A percentile compares a stretch with the other conserved stretches of the same genome.
These are phyloP conservation scores for Auricularia auricula-judae DNA, from an alignment of 768 basidiomycete genomes.

Conservation along the genomic window DNA sequence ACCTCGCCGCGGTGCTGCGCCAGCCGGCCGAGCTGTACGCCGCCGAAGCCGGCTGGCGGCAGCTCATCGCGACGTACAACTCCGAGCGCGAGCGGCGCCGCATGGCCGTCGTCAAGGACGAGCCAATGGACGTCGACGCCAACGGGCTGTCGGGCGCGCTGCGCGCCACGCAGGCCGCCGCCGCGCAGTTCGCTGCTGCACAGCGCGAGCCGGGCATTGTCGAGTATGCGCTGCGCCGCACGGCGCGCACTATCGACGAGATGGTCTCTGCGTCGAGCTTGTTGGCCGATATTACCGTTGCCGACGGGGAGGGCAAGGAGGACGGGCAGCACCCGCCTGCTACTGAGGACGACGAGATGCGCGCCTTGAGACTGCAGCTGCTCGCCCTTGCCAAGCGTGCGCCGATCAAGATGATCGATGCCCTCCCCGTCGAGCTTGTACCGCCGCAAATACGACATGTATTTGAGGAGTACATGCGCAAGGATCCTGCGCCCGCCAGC, in stretches of 20 bases:
- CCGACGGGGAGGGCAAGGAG: conserved; percentile 12
- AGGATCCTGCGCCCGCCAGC: background rate
- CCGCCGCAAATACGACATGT: conserved; percentile 44
- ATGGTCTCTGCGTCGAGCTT: conserved; percentile 15
- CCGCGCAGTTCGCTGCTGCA: conserved; percentile 20
- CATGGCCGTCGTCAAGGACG: background rate
- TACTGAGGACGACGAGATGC: conserved; percentile 32
- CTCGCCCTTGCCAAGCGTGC: conserved; percentile 70
- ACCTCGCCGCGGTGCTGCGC: conserved; percentile 33
- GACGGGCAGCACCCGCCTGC: background rate
- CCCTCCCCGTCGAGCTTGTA: conserved; percentile 51
- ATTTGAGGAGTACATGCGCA: background rate
- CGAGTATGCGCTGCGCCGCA: conserved; percentile 45
- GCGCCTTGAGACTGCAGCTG: conserved; percentile 58
- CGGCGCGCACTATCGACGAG: conserved; percentile 39
- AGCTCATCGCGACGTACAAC: conserved; percentile 10
- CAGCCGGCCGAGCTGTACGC: conserved; percentile 30
- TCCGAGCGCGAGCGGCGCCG: background rate
- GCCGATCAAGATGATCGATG: conserved; percentile 59
- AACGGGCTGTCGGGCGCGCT: background rate
- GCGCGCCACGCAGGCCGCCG: conserved; percentile 7
- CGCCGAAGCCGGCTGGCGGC: conserved; percentile 26
- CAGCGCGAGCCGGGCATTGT: conserved; percentile 33
- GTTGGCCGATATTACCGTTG: conserved; percentile 8
- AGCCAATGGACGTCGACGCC: background rate